These are phyloP conservation scores for Astrothelium subdiscretum DNA, from an alignment of 495 filamentous ascomycete species.

Conservation along the genomic window DNA sequence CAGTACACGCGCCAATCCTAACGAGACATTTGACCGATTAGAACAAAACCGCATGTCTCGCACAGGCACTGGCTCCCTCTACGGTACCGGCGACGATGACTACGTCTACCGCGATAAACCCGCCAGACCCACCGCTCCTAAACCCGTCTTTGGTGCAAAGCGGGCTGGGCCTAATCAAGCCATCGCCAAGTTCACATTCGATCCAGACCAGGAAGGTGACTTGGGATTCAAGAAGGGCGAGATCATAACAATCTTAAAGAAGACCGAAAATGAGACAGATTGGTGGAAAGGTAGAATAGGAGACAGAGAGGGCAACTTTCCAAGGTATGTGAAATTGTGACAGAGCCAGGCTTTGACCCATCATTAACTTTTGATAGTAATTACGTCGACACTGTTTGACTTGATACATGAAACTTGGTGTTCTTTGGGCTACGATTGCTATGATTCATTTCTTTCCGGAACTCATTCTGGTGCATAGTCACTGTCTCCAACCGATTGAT, in stretches of 20 bases:
- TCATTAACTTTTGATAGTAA: conserved; percentile 9
- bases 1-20: conserved; percentile 36
- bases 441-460: too few relatives aligned
- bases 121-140: conserved; percentile 15
- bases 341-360: neutral
- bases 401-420: neutral
- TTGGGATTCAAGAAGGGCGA: conserved; percentile 96
- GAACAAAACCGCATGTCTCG: conserved; percentile 30
- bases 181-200: conserved; percentile 81
- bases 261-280: conserved; percentile 81
- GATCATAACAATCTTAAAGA: conserved; percentile 91
- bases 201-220: conserved; percentile 86
- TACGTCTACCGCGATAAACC: conserved; percentile 30
- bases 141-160: conserved; percentile 44
- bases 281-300: conserved; percentile 75
- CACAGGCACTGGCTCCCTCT: conserved; percentile 21
- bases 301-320: conserved; percentile 53
- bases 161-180: conserved; percentile 77
- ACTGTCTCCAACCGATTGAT: too few relatives aligned
- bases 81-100: conserved; percentile 22
- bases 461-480: too few relatives aligned
- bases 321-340: conserved; percentile 24
- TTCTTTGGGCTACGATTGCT: neutral
- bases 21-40: conserved; percentile 39
- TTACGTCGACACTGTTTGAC: conserved; percentile 18